A percentile compares a stretch with the other conserved stretches of the same genome.
phyloP scores from a whole-genome alignment of 768 basidiomycete genomes.

The Boletus pseudopeckii region DNA sequence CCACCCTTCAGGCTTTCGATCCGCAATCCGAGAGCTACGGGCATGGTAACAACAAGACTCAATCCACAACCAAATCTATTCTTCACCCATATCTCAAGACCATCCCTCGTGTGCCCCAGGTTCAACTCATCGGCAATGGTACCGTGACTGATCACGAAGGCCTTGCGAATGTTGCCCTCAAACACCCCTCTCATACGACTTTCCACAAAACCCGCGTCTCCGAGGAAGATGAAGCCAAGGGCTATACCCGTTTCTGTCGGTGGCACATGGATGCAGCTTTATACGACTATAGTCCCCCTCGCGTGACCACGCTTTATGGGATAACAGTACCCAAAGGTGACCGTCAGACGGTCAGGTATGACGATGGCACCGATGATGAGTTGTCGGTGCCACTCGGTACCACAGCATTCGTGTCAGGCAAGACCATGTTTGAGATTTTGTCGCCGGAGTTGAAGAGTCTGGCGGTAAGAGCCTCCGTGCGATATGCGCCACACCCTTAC shows the following conservation, averaged over 20 bases:
- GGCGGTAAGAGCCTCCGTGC: constrained; percentile 71
- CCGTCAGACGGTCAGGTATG: constrained; percentile 66
- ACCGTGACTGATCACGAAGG: constrained; percentile 78
- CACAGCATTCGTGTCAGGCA: constrained; percentile 82
- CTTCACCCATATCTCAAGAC: constrained; percentile 89
- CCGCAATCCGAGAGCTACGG: constrained; percentile 62
- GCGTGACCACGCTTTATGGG: constrained; percentile 84
- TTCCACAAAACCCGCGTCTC: constrained; percentile 83
- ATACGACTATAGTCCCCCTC: constrained; percentile 78
- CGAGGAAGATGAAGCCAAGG: constrained; percentile 68
- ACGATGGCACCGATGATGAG: constrained; percentile 85
- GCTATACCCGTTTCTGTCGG: constrained; percentile 81
- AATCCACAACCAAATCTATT: constrained; percentile 69
- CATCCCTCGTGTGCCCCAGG: constrained; percentile 83
- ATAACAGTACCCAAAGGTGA: constrained; percentile 66
- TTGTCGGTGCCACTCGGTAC: constrained; percentile 80
- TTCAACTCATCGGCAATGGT: constrained; percentile 91
- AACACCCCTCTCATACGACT: constrained; percentile 80
- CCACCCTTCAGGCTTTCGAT: constrained; percentile 66
- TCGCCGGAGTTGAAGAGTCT: constrained; percentile 70
- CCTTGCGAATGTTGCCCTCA: constrained; percentile 72
- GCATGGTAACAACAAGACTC: constrained; percentile 86
- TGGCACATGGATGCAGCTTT: constrained; percentile 93
- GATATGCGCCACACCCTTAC: constrained; percentile 83
- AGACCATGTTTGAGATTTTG: constrained; percentile 80